Percentiles rank a stretch among this genome's conserved stretches.
phyloP scores from a whole-genome alignment of 495 filamentous ascomycete species.

The Endocarpon pusillum region DNA sequence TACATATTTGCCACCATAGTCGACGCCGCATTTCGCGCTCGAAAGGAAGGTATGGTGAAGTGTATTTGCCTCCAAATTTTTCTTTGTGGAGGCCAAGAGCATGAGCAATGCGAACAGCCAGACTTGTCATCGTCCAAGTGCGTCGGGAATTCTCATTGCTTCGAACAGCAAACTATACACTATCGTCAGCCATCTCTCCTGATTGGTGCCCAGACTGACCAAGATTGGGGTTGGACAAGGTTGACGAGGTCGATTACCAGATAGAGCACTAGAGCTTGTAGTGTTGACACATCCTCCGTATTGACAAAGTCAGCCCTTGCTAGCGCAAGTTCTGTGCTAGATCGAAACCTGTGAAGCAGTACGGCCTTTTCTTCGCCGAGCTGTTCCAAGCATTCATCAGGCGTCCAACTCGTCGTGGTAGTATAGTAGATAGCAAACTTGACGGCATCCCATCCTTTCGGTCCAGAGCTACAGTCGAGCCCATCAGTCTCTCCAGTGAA shows the following conservation, averaged over 20 bases:
- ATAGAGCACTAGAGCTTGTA: conserved; percentile 68
- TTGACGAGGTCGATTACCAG: conserved; percentile 29
- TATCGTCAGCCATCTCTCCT: conserved; percentile 16
- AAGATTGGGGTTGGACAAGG: conserved; percentile 1
- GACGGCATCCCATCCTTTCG: conserved; percentile 48
- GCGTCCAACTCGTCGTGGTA: conserved; percentile 48
- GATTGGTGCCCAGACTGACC: too few relatives aligned
- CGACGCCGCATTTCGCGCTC: conserved; percentile 74
- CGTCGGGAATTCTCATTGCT: conserved; percentile 49
- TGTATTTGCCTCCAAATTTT: conserved; percentile 54
- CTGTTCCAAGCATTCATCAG: conserved; percentile 20
- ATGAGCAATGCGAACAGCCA: conserved; percentile 66
- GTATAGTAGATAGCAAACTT: conserved; percentile 69
- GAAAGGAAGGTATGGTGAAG: conserved; percentile 52
- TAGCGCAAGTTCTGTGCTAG: conserved; percentile 64
- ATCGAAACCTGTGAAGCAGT: conserved; percentile 51
- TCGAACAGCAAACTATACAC: too few relatives aligned
- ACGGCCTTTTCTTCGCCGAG: conserved; percentile 22
- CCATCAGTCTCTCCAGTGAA: conserved; percentile 28
- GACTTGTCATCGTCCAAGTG: conserved; percentile 48
- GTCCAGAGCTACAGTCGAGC: conserved; percentile 36
- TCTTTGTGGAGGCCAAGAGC: conserved; percentile 70
- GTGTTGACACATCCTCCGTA: conserved; percentile 52
- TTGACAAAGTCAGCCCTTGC: conserved; percentile 58
- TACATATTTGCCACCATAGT: conserved; percentile 68